phyloP scores from a whole-genome alignment of 495 filamentous ascomycete genomes.

The Aspergillus campestris region DNA sequence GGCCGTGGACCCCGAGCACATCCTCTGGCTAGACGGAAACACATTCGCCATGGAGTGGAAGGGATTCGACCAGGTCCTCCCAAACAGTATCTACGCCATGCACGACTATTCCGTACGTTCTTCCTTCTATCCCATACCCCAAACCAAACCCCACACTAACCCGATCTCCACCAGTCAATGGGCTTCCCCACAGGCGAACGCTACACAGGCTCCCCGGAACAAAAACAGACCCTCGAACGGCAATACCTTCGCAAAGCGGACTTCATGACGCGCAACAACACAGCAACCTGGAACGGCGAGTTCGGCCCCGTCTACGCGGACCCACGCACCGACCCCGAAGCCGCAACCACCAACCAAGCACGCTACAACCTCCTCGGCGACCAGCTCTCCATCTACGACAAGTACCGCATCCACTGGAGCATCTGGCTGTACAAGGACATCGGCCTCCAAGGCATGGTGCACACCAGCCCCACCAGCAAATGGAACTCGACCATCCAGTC shows the following conservation, averaged over 20 bases:
- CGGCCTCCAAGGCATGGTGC: constrained; percentile 55
- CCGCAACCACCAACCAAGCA: constrained; percentile 39
- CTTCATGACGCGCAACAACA: constrained; percentile 45
- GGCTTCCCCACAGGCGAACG: constrained; percentile 48
- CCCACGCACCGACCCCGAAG: constrained; percentile 20
- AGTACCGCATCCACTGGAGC: constrained; percentile 48
- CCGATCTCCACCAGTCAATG: constrained; percentile 20
- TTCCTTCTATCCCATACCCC: not conserved
- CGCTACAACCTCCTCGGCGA: constrained; percentile 47
- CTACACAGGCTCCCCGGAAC: constrained; percentile 43
- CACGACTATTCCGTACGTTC: constrained; percentile 48
- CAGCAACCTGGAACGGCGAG: constrained; percentile 60
- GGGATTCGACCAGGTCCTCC: constrained; percentile 34
- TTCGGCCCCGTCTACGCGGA: constrained; percentile 56
- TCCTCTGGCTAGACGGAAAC: constrained; percentile 58
- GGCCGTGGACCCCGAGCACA: constrained; percentile 50
- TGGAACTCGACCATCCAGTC: constrained; percentile 44
- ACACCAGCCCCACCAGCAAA: constrained; percentile 35
- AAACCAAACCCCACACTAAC: not conserved
- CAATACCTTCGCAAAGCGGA: constrained; percentile 47
- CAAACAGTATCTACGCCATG: constrained; percentile 52
- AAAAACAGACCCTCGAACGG: constrained; percentile 39
- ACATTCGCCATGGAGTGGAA: constrained; percentile 53
- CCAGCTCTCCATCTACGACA: constrained; percentile 50
- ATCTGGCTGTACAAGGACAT: constrained; percentile 65